A percentile compares a stretch with the other conserved stretches of the same genome.
phyloP scores from a whole-genome alignment of 768 basidiomycete species.

The Gautieria morchelliformis region DNA sequence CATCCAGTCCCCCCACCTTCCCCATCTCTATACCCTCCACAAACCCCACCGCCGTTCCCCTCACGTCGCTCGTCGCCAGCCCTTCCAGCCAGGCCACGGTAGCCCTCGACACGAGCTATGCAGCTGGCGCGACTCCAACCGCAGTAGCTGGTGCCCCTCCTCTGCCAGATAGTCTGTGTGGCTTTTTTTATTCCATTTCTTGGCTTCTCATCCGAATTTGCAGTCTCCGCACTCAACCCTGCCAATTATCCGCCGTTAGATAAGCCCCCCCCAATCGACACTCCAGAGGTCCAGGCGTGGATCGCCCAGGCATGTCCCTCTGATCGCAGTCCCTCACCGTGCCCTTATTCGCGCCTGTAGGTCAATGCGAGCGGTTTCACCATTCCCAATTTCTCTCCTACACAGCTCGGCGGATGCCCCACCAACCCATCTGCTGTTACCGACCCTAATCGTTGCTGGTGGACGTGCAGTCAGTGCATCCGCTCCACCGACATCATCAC shows the following conservation, averaged over 20 bases:
- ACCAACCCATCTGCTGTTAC: constrained; percentile 44
- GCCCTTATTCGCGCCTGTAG: constrained; percentile 21
- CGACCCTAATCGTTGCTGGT: constrained; percentile 60
- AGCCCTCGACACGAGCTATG: constrained; percentile 35
- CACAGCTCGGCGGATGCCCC: constrained; percentile 37
- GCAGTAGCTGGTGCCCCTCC: constrained; percentile 47
- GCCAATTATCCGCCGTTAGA: constrained; percentile 63
- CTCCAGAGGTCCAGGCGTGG: constrained; percentile 60
- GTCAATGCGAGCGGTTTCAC: constrained; percentile 43
- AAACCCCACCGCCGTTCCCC: constrained; percentile 54
- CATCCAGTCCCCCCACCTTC: constrained; percentile 21
- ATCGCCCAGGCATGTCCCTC: constrained; percentile 23
- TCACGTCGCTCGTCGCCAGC: constrained; percentile 37
- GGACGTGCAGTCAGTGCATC: constrained; percentile 71
- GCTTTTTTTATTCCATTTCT: neutral
- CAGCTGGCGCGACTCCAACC: constrained; percentile 43
- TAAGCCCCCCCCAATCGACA: constrained; percentile 46
- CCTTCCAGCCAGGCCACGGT: constrained; percentile 34
- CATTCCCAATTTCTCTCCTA: constrained; percentile 47
- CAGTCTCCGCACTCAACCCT: constrained; percentile 36
- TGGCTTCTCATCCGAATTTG: neutral
- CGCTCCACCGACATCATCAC: constrained; percentile 55
- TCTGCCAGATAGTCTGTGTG: constrained; percentile 25
- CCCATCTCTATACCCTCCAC: constrained; percentile 37
- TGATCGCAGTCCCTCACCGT: neutral